phyloP scores from a whole-genome alignment of 2,329 filamentous ascomycete species.

The Orbilia blumenaviensis region DNA sequence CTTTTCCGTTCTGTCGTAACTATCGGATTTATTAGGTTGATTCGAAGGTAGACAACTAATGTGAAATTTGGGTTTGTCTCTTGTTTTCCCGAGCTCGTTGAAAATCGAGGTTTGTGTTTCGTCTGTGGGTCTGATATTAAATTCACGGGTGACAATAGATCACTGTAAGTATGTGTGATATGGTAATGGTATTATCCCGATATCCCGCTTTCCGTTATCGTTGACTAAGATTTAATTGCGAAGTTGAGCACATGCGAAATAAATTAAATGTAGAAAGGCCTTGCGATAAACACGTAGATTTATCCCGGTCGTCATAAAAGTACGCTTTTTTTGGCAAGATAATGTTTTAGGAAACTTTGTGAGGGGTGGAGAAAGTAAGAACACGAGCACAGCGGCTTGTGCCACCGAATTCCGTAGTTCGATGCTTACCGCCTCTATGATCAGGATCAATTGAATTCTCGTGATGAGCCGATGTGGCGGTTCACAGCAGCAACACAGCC shows the following conservation, averaged over 20 bases:
- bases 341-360: background rate
- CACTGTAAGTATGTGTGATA: too few species aligned
- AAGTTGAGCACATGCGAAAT: background rate
- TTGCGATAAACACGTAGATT: background rate
- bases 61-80: too few species aligned
- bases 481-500: background rate
- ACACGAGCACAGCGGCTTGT: background rate
- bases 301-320: background rate
- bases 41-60: too few species aligned
- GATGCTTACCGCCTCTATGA: constrained; percentile 13
- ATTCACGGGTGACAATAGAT: too few species aligned
- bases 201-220: background rate
- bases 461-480: background rate
- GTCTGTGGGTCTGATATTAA: too few species aligned
- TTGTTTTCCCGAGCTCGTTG: too few species aligned
- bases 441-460: background rate
- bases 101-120: too few species aligned
- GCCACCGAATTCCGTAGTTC: background rate
- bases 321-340: background rate
- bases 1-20: too few species aligned
- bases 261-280: background rate
- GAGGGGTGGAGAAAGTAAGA: background rate
- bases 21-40: too few species aligned
- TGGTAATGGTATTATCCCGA: background rate
- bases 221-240: too few species aligned